Evolutionary conservation across 176 grass and related monocot genomes (phyloP), one percentile per base, ranked within the genome.

Genomic region (Triticum urartu): DNA sequence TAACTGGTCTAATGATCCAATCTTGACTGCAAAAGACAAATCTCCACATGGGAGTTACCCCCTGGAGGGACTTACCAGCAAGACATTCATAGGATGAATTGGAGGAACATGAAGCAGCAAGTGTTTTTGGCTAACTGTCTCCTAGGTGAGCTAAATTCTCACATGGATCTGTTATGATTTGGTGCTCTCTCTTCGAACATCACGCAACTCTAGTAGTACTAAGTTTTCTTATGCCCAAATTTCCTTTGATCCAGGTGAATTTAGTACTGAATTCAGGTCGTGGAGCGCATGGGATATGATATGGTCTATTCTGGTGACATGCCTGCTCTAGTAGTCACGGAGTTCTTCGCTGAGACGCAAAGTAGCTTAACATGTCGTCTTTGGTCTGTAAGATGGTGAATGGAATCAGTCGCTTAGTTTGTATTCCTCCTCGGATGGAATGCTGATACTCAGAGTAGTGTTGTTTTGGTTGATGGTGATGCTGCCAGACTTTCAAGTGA

Each of bases 231-330:
- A 6, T 78, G 76, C 50, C 9, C 54, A 60, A 78, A 61, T 9
- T 74, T 70, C 72, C 45, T 54, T 76, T 20, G 45, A 76, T 76
- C 45, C 45, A 76, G 73, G 73, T 52, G 14, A 52, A 76, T 22
- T 40, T 72, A 42, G 47, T 20, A 32, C 47, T 54, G 43, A 75
- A 33, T 1, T 54, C 45, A 33, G 50, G 43, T 33, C 52, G 17
- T 32, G 73, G 43, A 52, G 24, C 24, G 38, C 12, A 25, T 79
- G 22, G 14, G 59, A 64, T 39, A 79, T 75, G 72, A 48, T 15
- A 48, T 26, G 5, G 25, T 4, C n/a, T 17, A 6, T 47, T 22
- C 6, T 20, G 43, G 35, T 42, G 76, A n/a, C 21, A 62, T 43
- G 59, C 35, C 25, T 79, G 59, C 64, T 64, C 10, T 64, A 22